phyloP scores from a whole-genome alignment of 495 filamentous ascomycete genomes.

The Bathelium albidoporum region DNA sequence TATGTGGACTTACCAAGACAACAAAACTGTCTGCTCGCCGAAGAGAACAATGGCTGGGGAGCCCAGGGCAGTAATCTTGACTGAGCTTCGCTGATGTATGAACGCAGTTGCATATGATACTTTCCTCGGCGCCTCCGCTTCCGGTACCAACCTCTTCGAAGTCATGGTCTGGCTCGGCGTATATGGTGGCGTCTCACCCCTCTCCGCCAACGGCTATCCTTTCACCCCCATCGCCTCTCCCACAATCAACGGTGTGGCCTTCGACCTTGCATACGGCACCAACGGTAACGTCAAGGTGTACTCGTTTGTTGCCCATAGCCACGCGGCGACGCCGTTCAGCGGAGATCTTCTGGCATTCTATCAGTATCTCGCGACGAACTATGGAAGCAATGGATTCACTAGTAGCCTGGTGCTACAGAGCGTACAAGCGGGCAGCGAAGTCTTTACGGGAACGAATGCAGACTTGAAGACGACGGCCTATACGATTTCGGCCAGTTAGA shows the following conservation, averaged over 20 bases:
- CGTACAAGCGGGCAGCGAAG: conserved; percentile 11
- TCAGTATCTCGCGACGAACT: conserved; percentile 11
- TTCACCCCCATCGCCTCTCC: conserved; percentile 10
- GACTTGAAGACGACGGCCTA: conserved; percentile 11
- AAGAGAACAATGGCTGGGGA: too few relatives aligned
- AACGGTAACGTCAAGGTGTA: conserved; percentile 13
- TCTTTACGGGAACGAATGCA: conserved; percentile 10
- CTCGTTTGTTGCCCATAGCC: conserved; percentile 12
- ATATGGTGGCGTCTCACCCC: conserved; percentile 9
- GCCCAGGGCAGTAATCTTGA: too few relatives aligned
- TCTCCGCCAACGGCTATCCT: conserved; percentile 14
- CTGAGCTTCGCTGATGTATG: neutral
- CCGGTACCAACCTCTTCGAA: conserved; percentile 22
- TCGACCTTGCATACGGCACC: conserved; percentile 12
- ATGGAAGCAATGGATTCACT: conserved; percentile 8
- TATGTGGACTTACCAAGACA: neutral
- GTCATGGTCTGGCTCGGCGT: conserved; percentile 39
- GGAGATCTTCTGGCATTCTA: conserved; percentile 11
- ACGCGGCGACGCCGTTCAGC: conserved; percentile 9
- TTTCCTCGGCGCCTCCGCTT: conserved; percentile 8
- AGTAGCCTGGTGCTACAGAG: conserved; percentile 9
- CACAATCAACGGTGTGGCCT: conserved; percentile 7
- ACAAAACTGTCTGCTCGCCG: neutral
- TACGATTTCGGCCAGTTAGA: conserved; percentile 8
- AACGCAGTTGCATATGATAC: conserved; percentile 7